Base-by-base conservation (phyloP, 805 yeast genomes). In the Starmerella apis region DNA sequence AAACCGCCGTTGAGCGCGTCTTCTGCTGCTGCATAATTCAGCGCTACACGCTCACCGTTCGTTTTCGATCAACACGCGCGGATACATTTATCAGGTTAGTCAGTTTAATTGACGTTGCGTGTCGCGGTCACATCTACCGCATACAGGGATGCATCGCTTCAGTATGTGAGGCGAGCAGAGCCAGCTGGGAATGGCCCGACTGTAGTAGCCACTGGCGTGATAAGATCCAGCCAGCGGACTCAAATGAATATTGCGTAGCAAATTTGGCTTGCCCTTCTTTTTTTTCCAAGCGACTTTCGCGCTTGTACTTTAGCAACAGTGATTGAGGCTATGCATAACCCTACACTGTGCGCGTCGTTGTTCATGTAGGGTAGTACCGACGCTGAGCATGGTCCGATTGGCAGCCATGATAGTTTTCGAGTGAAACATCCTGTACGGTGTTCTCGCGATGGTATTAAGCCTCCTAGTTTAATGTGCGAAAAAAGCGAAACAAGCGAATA, bases 281-380 rank as follows among this genome's bases (percentile, higher is more conserved):
- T 27, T 8, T 11, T 27, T 8, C 8, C 8, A 8, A 27, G 30
- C 10, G 16, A 27, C 25, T 37, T 9, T 27, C 18, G 22, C 39
- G 10, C 22, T 10, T 18, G 30, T 16, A 11, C 41, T 11, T 20
- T 37, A 20, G 41, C 41, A 37, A 37, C 23, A 37, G 25, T 20
- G 41, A 37, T 37, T 37, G 41, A 37, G 25, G 23, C n/a, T n/a
- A 11, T 11, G 27, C 41, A 37, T 37, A 18, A 41, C 31, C 33
- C 31, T 23, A 41, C 5, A 8, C 37, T 1, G 22, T 10, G 37
- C 37, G 37, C 37, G 13, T 33, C 4, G 37, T 7, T 6, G 37
- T 16, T 14, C 22, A 33, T 33, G 37, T n/a, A 33, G 37, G 37
- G 37, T 33, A 16, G 37, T 9, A 13, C 20, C 7, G 7, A 24